These are phyloP conservation scores for Irpex sp. DNA, from an alignment of 1,284 basidiomycete species.

Conservation along the genomic window DNA sequence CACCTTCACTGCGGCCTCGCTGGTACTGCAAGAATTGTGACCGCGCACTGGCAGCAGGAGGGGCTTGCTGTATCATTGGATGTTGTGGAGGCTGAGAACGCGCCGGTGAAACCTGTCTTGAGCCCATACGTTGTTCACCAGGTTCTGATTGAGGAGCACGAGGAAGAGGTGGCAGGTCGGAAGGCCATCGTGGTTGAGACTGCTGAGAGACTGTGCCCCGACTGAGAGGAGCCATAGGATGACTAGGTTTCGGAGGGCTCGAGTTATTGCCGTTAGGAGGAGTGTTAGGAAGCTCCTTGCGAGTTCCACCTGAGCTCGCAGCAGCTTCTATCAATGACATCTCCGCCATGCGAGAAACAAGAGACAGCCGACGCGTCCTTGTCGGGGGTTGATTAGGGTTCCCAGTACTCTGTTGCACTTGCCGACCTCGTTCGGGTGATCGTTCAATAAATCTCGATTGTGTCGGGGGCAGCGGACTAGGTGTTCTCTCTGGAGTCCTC, in stretches of 20 bases:
- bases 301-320: neutral
- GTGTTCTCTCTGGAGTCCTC: slow-evolving; percentile 9
- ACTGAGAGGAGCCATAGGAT: slow-evolving; percentile 10
- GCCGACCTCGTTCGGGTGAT: neutral
- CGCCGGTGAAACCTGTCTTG: neutral
- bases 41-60: neutral
- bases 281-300: neutral
- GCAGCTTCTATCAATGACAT: slow-evolving; percentile 5
- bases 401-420: neutral
- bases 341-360: slow-evolving; percentile 10
- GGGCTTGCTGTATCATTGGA: neutral
- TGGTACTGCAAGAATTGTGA: slow-evolving; percentile 2
- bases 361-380: neutral
- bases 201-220: slow-evolving; percentile 13
- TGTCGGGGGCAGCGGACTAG: slow-evolving; percentile 25
- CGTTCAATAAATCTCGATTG: slow-evolving; percentile 2
- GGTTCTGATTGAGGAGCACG: slow-evolving; percentile 16
- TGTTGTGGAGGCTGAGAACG: slow-evolving; percentile 7
- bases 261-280: slow-evolving; percentile 9
- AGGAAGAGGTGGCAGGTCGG: slow-evolving; percentile 27
- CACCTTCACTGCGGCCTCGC: neutral
- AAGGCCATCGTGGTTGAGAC: slow-evolving; percentile 22
- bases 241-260: slow-evolving; percentile 12
- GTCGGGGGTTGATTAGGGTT: neutral
- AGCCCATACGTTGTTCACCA: neutral